Evolutionary conservation across 139 green algal species (phyloP), one percentile per base, ranked within the genome.

Genomic region (Chlamydomonas incerta): DNA sequence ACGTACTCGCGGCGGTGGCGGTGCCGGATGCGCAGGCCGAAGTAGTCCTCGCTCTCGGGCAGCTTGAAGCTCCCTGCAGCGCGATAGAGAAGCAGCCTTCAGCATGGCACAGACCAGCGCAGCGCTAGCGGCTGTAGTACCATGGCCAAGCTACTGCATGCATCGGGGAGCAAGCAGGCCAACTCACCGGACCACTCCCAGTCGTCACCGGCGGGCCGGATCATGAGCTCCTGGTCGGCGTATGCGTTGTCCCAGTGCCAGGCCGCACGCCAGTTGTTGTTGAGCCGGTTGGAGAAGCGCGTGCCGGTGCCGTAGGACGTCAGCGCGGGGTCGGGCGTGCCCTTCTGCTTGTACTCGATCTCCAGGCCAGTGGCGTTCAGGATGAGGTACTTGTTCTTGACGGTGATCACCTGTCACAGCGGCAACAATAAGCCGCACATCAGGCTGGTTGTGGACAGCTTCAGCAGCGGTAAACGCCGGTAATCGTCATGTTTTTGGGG

Each of bases 381-480:
- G 57, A 97, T 90, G 31, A 98, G 92, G 90, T 95, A 98, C 87
- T 96, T 96, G 86, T 93, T 94, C 90, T 97, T 97, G 14, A 98
- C 88, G 0, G 93, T 95, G 10, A 98, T 81, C 57, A 98, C 80
- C 92, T 96, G 84, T 14, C 60, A 66, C 18, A n/a, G 24, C 65
- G 34, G 23, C 23, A 66, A 50, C 41, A 50, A 13, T 50, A 8
- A 50, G 41, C 41, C 5, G 41, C 41, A 50, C 41, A 50, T 8
- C n/a, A n/a, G n/a, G n/a, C n/a, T n/a, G n/a, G n/a, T n/a, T n/a
- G n/a, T n/a, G n/a, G n/a, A n/a, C n/a, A n/a, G n/a, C n/a, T n/a
- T n/a, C n/a, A n/a, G n/a, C n/a, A n/a, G n/a, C n/a, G n/a, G n/a
- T n/a, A n/a, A n/a, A n/a, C n/a, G n/a, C n/a, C n/a, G n/a, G n/a